Conservation (phyloP, 495 filamentous ascomycete species). For the Aspergillus nidulans region DNA sequence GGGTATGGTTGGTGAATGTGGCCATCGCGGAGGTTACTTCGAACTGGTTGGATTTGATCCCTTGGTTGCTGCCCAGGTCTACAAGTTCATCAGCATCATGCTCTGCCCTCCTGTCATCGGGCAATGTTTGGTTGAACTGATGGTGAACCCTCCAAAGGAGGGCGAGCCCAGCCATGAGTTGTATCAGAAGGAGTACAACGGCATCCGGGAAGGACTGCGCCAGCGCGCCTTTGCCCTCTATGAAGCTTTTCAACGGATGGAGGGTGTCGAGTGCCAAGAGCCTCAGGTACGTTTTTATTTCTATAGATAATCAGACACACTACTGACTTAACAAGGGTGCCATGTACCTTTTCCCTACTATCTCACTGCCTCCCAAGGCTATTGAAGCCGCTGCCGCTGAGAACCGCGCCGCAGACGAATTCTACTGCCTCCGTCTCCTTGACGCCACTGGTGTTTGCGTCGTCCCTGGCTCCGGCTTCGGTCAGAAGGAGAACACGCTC, state of each 20-base stretch:
- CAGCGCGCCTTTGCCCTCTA: conserved; percentile 79
- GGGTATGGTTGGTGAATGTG: conserved; percentile 98
- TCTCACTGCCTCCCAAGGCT: conserved; percentile 71
- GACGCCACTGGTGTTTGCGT: conserved; percentile 96
- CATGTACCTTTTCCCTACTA: conserved; percentile 98
- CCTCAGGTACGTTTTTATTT: conserved; percentile 51
- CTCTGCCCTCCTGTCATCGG: conserved; percentile 93
- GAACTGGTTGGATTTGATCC: conserved; percentile 87
- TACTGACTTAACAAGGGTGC: conserved; percentile 54
- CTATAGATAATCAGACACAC: background rate
- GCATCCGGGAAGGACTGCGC: conserved; percentile 69
- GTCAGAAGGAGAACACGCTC: conserved; percentile 83
- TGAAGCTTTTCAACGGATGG: conserved; percentile 88
- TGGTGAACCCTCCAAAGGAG: conserved; percentile 87
- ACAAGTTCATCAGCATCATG: conserved; percentile 95
- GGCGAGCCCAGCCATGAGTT: conserved; percentile 78
- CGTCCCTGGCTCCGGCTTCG: conserved; percentile 87
- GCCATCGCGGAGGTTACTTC: conserved; percentile 95
- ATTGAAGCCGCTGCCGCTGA: conserved; percentile 68
- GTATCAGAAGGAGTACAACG: conserved; percentile 78
- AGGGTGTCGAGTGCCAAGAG: conserved; percentile 83
- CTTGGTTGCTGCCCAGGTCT: conserved; percentile 85
- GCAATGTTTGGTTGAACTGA: conserved; percentile 91
- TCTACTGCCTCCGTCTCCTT: conserved; percentile 84
- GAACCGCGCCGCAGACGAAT: conserved; percentile 78